Base-by-base conservation (phyloP, 768 basidiomycete genomes). In the Leccinum subtestaceum region DNA sequence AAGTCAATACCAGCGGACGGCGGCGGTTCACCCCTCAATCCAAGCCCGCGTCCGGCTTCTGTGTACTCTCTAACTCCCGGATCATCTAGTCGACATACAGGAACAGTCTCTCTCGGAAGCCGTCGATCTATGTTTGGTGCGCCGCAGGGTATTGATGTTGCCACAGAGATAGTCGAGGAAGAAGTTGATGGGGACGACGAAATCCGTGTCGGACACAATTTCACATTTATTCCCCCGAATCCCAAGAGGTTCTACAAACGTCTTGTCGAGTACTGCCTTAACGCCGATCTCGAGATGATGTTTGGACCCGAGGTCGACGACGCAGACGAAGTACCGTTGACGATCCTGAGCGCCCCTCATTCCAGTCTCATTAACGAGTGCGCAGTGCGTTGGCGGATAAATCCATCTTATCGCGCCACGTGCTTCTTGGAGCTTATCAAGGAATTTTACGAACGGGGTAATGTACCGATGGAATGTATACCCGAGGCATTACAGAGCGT, bases 391-490 rank as follows among this genome's bases (percentile, higher is more conserved):
- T 98, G 97, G 97, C 81, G 96, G 50, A 87, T 98, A 61, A 83
- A 86, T 2, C 87, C 88, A 61, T 77, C 88, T 17, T 91, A 89
- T 68, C 85, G 91, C 34, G 86, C 83, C 1, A 80, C 86, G 10
- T 88, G 86, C 67, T 97, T 95, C 76, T 75, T 97, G 66, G 89
- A 92, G 56, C 79, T 93, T 55, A 91, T 98, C 54, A 88, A 86
- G 61, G 85, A 88, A 52, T 87, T 94, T 69, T 97, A 89, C 68
- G 91, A 95, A 74, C 84, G 89, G 34, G 88, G 90, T 61, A 88
- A 94, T 62, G 92, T 98, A 5, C 97, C 97, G 2, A 77, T 96
- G 68, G 96, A 96, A 67, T 98, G 97, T 72, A 85, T 98, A 54
- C 90, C 90, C 0, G 97, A 98, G 72, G 96, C 92, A 11, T 73